Conservation (phyloP, 768 basidiomycete species). For the Phylloporus scabripes region DNA sequence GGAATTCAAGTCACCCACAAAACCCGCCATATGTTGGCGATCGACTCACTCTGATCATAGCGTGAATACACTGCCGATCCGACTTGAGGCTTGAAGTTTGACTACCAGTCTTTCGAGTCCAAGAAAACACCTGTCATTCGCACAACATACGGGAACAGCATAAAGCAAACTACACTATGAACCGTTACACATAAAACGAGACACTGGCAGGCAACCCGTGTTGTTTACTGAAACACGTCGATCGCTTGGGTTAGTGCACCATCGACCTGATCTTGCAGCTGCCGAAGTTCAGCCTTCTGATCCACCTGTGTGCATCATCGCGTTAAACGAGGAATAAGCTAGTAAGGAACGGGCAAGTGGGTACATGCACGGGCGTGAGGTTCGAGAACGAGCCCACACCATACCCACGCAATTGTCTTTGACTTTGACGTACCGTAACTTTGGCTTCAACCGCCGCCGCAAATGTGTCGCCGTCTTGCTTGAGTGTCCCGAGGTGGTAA, state of each 20-base stretch:
- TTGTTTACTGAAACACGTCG: too few species aligned
- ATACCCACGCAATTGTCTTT: background rate
- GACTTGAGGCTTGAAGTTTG: too few species aligned
- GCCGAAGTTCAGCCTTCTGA: background rate
- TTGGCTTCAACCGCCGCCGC: background rate
- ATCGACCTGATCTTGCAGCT: background rate
- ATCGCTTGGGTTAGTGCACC: background rate
- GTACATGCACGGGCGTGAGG: background rate
- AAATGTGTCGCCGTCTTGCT: background rate
- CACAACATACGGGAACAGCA: background rate
- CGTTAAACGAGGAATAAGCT: background rate
- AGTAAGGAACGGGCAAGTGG: background rate
- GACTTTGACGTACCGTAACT: conserved; percentile 3
- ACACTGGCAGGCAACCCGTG: background rate
- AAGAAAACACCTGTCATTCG: background rate
- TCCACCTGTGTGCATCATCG: background rate
- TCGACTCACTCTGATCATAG: background rate
- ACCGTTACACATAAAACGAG: background rate
- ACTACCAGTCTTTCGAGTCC: background rate
- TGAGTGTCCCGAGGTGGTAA: background rate
- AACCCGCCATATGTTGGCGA: too few species aligned
- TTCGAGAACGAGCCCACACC: background rate
- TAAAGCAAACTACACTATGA: background rate
- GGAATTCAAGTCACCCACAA: too few species aligned
- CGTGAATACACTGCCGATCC: background rate